Evolutionary conservation across 225 moss, liverwort and hornwort species (phyloP).

Genomic region (Polytrichum commune): DNA sequence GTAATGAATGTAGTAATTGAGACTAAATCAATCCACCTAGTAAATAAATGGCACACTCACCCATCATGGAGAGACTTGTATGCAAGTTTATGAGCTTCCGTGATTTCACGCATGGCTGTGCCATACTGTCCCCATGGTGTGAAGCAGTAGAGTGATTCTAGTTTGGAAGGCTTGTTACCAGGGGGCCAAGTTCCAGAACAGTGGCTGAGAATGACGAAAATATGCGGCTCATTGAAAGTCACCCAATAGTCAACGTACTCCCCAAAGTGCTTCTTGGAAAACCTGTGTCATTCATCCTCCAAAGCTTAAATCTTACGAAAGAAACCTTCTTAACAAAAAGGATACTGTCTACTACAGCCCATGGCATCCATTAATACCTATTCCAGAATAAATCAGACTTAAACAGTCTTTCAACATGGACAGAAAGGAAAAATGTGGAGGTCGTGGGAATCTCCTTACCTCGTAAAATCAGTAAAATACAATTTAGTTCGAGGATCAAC

Average conservation of each 20-base stretch:
- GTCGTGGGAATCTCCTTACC: conserved; percentile 24
- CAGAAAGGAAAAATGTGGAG: too few species aligned
- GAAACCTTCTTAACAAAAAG: too few species aligned
- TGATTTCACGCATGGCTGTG: conserved; percentile 79
- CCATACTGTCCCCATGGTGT: conserved; percentile 77
- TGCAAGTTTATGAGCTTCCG: conserved; percentile 71
- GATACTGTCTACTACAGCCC: too few species aligned
- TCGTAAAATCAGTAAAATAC: conserved; percentile 76
- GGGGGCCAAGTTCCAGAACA: conserved; percentile 98
- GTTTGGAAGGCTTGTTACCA: conserved; percentile 50
- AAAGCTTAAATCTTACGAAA: not conserved
- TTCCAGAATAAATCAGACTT: too few species aligned
- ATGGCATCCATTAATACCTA: too few species aligned
- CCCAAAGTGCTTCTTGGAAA: conserved; percentile 51
- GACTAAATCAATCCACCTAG: too few species aligned
- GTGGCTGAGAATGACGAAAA: conserved; percentile 63
- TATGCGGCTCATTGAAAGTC: conserved; percentile 68
- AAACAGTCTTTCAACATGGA: too few species aligned
- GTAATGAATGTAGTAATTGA: too few species aligned
- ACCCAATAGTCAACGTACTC: conserved; percentile 65
- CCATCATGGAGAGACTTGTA: conserved; percentile 75
- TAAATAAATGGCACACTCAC: conserved; percentile 21
- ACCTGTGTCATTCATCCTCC: conserved; percentile 23
- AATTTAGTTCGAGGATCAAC: conserved; percentile 57
- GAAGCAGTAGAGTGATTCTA: conserved; percentile 65